Evolutionary conservation across 768 basidiomycete species (phyloP), one percentile per base, ranked within the genome.

Genomic region (Phlebiopsis flavidoalba): DNA sequence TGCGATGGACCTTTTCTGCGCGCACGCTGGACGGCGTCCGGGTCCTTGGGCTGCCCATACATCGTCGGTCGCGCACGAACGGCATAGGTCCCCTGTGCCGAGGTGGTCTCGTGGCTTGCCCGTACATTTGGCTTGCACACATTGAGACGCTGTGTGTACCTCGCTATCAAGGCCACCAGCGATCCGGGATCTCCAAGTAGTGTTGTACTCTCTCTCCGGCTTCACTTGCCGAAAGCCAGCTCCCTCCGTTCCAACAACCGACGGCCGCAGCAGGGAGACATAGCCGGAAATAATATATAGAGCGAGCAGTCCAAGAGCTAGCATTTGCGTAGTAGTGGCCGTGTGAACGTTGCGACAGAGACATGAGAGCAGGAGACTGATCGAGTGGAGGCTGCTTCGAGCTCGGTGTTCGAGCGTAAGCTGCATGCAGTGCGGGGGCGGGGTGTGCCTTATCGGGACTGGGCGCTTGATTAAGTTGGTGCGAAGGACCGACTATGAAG

Each of bases 31-130:
- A 85, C 71, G 8, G 75, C 79, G 12, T 76, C 74, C 12, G 76
- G 72, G 7, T 84, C 85, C 31, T 76, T 75, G 5, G 88, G 89
- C 22, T 82, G 80, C 66, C n/a, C 83, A 85, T 1, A 92, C 78
- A 78, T 80, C 0, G 84, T 87, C 14, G 81, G 80, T 10, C 73
- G 71, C 4, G 84, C 76, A 60, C 75, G 79, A 14, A 89, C 65
- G 3, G 74, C 51, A 14, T 40, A 19, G 19, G 57, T 14, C 5
- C 35, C 5, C 15, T 49, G 36, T 37, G 51, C n/a, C 11, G 48
- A n/a, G 24, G 17, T 8, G 5, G 21, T 17, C 33, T 17, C 15
- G 7, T 36, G 11, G 37, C 21, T 35, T 15, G 49, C n/a, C n/a
- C n/a, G 49, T 4, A 21, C 6, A 36, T 4, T 22, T n/a, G 14